These are phyloP conservation scores for Themeda triandra DNA, from an alignment of 176 grass and related monocot genomes.

Conservation along the genomic window DNA sequence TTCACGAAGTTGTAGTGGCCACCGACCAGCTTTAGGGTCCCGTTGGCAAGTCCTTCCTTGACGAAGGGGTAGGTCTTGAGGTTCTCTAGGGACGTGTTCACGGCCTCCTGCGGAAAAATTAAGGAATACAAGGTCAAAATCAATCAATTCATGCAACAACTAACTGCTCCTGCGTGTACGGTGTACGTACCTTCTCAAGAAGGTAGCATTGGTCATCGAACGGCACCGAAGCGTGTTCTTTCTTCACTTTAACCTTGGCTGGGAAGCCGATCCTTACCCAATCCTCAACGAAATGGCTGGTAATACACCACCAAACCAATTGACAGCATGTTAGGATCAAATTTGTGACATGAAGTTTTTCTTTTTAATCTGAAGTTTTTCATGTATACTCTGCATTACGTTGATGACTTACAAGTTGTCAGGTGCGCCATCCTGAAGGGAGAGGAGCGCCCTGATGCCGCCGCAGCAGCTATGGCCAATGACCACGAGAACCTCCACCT, in stretches of 20 bases:
- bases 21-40: conserved; percentile 56
- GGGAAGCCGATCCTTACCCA: conserved; percentile 76
- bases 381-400: neutral
- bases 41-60: conserved; percentile 41
- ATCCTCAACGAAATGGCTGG: conserved; percentile 84
- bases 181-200: conserved; percentile 59
- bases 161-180: neutral
- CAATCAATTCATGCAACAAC: neutral
- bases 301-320: neutral
- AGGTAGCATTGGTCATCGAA: conserved; percentile 60
- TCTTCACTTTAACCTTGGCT: conserved; percentile 66
- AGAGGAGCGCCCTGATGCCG: conserved; percentile 92
- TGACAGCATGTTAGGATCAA: neutral
- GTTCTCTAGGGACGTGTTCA: conserved; percentile 59
- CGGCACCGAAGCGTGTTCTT: neutral
- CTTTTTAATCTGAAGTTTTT: neutral
- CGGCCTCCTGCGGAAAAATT: conserved; percentile 56
- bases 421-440: conserved; percentile 57
- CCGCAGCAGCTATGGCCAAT: conserved; percentile 96
- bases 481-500: conserved; percentile 75
- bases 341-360: neutral
- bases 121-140: neutral
- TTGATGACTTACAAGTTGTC: conserved; percentile 51
- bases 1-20: conserved; percentile 58
- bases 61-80: conserved; percentile 70